Evolutionary conservation across 768 basidiomycete species (phyloP).

Genomic region (Mycena rosella): DNA sequence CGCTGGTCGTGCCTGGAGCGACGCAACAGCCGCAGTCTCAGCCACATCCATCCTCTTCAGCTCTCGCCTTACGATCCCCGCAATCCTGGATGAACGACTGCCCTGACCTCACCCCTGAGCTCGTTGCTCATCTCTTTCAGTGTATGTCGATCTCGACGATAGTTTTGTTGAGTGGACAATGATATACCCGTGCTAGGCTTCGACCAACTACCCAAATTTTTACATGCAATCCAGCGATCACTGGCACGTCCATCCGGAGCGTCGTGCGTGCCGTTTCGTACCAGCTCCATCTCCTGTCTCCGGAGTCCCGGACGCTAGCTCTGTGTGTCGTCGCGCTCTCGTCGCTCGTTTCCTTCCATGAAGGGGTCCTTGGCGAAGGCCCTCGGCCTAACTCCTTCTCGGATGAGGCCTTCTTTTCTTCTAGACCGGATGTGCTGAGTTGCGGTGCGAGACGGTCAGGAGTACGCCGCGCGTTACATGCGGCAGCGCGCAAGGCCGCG

Average conservation of each 20-base stretch:
- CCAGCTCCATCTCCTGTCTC: no score
- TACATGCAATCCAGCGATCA: no score
- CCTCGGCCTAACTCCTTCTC: slow-evolving; percentile 17
- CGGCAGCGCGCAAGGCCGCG: slow-evolving; percentile 13
- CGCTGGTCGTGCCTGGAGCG: neutral
- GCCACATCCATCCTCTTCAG: no score
- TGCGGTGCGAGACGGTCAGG: slow-evolving; percentile 18
- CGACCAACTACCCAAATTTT: no score
- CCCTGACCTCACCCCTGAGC: slow-evolving; percentile 19
- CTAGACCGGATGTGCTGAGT: neutral
- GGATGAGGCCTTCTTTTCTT: slow-evolving; percentile 18
- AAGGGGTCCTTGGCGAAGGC: slow-evolving; percentile 19
- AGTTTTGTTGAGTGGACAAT: no score
- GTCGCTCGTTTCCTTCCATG: slow-evolving; percentile 23
- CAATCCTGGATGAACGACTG: neutral
- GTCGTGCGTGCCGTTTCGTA: no score
- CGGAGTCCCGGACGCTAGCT: slow-evolving; percentile 24
- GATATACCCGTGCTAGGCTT: no score
- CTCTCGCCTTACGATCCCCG: neutral
- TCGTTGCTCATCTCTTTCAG: slow-evolving; percentile 26
- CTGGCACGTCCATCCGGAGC: no score
- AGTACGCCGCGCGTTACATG: slow-evolving; percentile 8
- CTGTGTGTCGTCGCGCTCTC: slow-evolving; percentile 29
- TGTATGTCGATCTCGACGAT: slow-evolving; percentile 12
- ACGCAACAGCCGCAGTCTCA: neutral